Evolutionary conservation across 805 yeast genomes (phyloP).

Genomic region (Phaffomyces opuntiae): DNA sequence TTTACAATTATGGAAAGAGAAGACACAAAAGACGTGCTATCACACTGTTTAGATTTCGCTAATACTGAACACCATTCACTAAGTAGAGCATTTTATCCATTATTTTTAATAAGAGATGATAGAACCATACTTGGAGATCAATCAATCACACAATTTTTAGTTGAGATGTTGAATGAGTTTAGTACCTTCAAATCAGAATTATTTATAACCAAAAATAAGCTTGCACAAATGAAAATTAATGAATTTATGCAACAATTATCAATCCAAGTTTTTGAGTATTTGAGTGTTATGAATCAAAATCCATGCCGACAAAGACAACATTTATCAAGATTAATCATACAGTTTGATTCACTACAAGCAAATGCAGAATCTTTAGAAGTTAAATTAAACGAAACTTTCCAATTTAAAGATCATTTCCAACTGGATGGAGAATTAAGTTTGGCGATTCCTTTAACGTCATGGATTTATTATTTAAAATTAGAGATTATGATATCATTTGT

Average conservation of each 20-base stretch:
- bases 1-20: conserved; percentile 25
- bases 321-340: conserved; percentile 42
- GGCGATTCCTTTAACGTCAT: conserved; percentile 63
- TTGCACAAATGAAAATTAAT: conserved; percentile 19
- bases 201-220: conserved; percentile 21
- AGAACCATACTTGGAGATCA: conserved; percentile 48
- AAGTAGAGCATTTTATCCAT: conserved; percentile 57
- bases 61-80: conserved; percentile 32
- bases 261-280: conserved; percentile 36
- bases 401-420: conserved; percentile 25
- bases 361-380: conserved; percentile 60
- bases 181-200: conserved; percentile 31
- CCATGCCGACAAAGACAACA: conserved; percentile 81
- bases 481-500: conserved; percentile 66
- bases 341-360: conserved; percentile 81
- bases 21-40: conserved; percentile 25
- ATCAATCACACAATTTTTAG: conserved; percentile 29
- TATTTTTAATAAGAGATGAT: conserved; percentile 57
- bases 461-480: conserved; percentile 60
- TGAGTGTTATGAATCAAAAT: conserved; percentile 49
- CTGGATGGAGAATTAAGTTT: conserved; percentile 20
- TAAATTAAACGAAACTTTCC: conserved; percentile 28
- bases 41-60: conserved; percentile 29
- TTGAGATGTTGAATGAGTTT: conserved; percentile 37
- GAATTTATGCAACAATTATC: conserved; percentile 40